Conservation (phyloP, 768 basidiomycete species). For the Tephrocybe sp. region DNA sequence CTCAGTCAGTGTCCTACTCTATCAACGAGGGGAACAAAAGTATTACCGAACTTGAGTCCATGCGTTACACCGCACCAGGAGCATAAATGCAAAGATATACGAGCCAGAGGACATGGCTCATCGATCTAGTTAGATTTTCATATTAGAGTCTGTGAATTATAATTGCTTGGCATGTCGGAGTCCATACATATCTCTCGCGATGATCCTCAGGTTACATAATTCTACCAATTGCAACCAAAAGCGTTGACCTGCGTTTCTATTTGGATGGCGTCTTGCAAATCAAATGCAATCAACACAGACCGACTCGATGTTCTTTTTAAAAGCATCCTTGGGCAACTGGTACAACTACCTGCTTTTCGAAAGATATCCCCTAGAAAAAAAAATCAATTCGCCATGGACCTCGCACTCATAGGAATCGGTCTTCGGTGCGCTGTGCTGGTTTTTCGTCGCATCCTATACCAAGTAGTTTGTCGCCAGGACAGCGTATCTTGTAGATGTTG, state of each 20-base stretch:
- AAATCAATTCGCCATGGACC: conserved; percentile 34
- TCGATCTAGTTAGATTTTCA: not conserved
- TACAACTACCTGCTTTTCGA: conserved; percentile 10
- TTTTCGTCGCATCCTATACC: not conserved
- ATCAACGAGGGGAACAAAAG: conserved; percentile 43
- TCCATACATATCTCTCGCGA: too few relatives aligned
- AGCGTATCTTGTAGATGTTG: conserved; percentile 50
- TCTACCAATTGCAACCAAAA: too few relatives aligned
- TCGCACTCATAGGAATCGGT: conserved; percentile 38
- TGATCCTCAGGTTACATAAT: too few relatives aligned
- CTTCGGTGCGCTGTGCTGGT: conserved; percentile 30
- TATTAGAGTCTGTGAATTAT: not conserved
- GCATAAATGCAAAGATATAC: conserved; percentile 24
- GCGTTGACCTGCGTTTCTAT: not conserved
- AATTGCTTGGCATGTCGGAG: not conserved
- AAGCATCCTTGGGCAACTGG: conserved; percentile 11
- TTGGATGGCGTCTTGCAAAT: not conserved
- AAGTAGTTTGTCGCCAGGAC: conserved; percentile 25
- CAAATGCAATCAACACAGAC: not conserved
- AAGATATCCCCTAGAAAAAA: conserved; percentile 17
- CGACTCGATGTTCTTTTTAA: conserved; percentile 6
- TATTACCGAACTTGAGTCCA: conserved; percentile 46
- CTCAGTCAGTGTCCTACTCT: conserved; percentile 43
- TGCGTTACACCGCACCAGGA: conserved; percentile 55
- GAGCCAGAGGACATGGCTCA: not conserved